Evolutionary conservation across 1,284 basidiomycete species (phyloP).

Genomic region (Lignosus rhinocerotis): DNA sequence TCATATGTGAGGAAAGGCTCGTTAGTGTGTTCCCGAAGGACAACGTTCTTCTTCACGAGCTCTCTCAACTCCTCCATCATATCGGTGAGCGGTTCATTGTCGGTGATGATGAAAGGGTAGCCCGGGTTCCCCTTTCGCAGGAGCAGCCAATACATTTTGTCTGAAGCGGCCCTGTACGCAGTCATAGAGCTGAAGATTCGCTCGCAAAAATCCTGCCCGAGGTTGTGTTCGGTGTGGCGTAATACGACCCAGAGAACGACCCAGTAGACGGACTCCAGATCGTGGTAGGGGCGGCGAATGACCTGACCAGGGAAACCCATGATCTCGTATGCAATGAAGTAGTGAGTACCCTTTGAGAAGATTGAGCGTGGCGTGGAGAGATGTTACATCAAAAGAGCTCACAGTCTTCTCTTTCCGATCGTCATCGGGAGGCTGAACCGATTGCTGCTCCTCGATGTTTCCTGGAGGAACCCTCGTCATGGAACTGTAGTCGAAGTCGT

Average conservation of each 20-base stretch:
- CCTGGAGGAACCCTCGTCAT: neutral
- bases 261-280: slow-evolving; percentile 3
- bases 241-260: slow-evolving; percentile 2
- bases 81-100: too few relatives aligned
- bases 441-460: neutral
- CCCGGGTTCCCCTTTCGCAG: too few relatives aligned
- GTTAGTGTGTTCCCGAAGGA: too few relatives aligned
- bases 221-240: neutral
- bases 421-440: too few relatives aligned
- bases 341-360: slow-evolving; percentile 14
- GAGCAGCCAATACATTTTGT: too few relatives aligned
- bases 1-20: too few relatives aligned
- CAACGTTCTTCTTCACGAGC: too few relatives aligned
- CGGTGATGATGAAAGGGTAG: too few relatives aligned
- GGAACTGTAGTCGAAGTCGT: slow-evolving; percentile 19
- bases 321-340: slow-evolving; percentile 17
- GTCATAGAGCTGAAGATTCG: too few relatives aligned
- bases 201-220: too few relatives aligned
- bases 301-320: neutral
- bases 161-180: too few relatives aligned
- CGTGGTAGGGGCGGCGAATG: neutral
- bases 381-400: neutral
- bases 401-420: slow-evolving; percentile 15
- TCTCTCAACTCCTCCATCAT: too few relatives aligned
- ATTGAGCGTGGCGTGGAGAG: neutral